These are phyloP conservation scores for Brassica cretica DNA, from an alignment of 345 rosid genomes.

Conservation along the genomic window DNA sequence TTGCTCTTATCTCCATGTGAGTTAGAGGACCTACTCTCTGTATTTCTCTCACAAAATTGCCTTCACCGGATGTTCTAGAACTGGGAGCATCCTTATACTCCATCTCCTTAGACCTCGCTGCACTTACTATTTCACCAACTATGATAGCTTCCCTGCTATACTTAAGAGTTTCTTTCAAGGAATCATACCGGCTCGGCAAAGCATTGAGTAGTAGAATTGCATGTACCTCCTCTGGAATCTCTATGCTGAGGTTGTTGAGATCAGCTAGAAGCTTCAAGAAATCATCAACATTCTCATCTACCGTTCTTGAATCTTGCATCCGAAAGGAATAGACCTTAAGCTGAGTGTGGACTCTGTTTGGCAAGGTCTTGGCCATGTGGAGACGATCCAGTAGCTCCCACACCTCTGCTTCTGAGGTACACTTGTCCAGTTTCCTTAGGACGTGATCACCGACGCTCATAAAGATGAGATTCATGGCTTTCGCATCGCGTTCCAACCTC, in stretches of 20 bases:
- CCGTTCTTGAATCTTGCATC: no score
- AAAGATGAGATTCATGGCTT: not conserved
- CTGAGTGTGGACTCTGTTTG: no score
- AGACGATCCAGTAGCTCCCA: not conserved
- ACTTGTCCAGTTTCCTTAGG: not conserved
- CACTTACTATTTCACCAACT: not conserved
- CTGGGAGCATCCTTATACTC: not conserved
- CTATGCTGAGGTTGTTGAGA: no score
- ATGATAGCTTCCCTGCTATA: not conserved
- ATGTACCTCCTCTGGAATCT: no score
- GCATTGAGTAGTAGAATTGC: no score
- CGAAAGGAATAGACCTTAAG: no score
- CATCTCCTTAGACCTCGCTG: not conserved
- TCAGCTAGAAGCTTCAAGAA: no score
- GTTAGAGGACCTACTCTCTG: no score
- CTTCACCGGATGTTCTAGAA: not conserved
- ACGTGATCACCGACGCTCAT: not conserved
- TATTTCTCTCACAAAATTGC: not conserved
- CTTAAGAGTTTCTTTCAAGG: not conserved
- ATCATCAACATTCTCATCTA: no score
- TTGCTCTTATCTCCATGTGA: no score
- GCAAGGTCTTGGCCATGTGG: no score
- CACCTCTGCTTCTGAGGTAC: not conserved
- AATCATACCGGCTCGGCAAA: not conserved
- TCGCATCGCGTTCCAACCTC: not conserved